Conservation (phyloP, 2,329 filamentous ascomycete genomes). For the Arthrobotrys sinensis region DNA sequence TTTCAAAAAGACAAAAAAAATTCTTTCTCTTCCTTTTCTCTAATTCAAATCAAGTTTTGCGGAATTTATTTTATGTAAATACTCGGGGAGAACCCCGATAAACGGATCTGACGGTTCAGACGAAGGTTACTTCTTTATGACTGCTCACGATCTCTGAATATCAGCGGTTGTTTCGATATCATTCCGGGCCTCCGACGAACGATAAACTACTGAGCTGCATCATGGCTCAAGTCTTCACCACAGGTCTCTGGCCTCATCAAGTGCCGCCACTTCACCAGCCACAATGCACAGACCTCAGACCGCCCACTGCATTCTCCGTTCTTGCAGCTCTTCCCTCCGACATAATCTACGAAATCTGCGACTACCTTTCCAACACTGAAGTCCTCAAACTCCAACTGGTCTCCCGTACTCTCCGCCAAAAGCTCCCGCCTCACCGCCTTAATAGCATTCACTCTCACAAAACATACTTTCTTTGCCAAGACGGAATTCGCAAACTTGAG, state of each 20-base stretch:
- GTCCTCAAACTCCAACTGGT: constrained; percentile 49
- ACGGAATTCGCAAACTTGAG: constrained; percentile 47
- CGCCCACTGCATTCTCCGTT: constrained; percentile 1
- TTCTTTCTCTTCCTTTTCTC: neutral
- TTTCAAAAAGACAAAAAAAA: constrained; percentile 9
- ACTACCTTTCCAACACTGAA: constrained; percentile 45
- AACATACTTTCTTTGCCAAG: constrained; percentile 56
- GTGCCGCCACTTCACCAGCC: constrained; percentile 27
- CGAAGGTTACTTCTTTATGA: neutral
- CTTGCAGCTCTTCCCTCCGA: constrained; percentile 38
- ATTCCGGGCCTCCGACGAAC: neutral
- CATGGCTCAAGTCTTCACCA: constrained; percentile 26
- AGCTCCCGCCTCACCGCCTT: constrained; percentile 28
- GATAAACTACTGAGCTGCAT: neutral
- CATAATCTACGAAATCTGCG: constrained; percentile 51
- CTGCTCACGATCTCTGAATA: neutral
- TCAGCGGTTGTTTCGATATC: neutral
- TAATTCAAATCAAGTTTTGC: neutral
- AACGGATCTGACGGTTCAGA: neutral
- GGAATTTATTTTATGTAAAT: constrained; percentile 6
- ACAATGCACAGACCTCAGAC: constrained; percentile 5
- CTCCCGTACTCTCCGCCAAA: constrained; percentile 26
- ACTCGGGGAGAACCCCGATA: neutral
- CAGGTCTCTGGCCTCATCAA: constrained; percentile 22
- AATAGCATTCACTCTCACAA: constrained; percentile 43